Percentiles rank a stretch among this genome's conserved stretches.
Evolutionary conservation across 306 rosid genomes (phyloP).

Genomic region (Sesbania bispinosa): DNA sequence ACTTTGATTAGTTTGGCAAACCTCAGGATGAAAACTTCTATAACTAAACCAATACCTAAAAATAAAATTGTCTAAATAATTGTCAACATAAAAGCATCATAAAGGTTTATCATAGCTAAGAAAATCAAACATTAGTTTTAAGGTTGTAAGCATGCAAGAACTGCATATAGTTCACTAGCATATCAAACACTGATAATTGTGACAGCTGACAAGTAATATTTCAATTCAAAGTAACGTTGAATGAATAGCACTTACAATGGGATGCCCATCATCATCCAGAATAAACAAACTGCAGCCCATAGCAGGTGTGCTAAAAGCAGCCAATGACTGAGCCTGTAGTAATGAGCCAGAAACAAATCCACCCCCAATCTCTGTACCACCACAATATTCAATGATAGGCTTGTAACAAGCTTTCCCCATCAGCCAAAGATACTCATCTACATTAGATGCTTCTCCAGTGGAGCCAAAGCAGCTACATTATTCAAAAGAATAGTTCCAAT

Average conservation of each 20-base stretch:
- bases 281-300: constrained; percentile 83
- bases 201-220: not conserved
- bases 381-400: constrained; percentile 92
- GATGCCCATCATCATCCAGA: constrained; percentile 67
- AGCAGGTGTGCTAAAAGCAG: constrained; percentile 96
- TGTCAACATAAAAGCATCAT: not conserved
- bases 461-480: constrained; percentile 80
- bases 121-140: not conserved
- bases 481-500: constrained; percentile 20
- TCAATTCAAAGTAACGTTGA: constrained; percentile 13
- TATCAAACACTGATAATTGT: not conserved
- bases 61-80: not conserved
- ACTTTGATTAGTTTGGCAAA: not conserved
- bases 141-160: constrained; percentile 1
- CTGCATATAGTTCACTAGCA: not conserved
- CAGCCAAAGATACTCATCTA: constrained; percentile 94
- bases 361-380: constrained; percentile 98
- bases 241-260: constrained; percentile 56
- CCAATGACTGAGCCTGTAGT: constrained; percentile 83
- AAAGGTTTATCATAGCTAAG: not conserved
- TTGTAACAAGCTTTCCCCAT: constrained; percentile 93
- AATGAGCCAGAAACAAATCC: constrained; percentile 83
- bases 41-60: not conserved
- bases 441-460: constrained; percentile 91
- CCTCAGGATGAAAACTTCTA: not conserved